Evolutionary conservation across 129 eudicot genomes (phyloP), one percentile per base, ranked within the genome.

Genomic region (Flaveria robusta): DNA sequence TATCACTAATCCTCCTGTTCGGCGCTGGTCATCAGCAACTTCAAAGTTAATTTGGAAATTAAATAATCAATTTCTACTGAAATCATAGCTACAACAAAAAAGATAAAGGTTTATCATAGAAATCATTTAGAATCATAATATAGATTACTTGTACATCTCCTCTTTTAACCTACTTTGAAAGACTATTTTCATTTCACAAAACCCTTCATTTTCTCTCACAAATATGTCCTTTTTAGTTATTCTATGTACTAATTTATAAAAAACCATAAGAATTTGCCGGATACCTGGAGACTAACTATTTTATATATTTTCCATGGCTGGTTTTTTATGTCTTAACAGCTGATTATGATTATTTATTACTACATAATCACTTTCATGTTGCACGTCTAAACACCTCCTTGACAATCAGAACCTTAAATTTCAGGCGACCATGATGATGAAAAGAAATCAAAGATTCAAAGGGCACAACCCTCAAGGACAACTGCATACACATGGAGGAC

Each of bases 1-100:
- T 79, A 88, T 83, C 67, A 93, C 93, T 73, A 93, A 83, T 74
- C 98, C 98, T 78, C 98, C 91, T 49, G 97, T 87, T 65, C 97
- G 91, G 49, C 98, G 93, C 98, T 93, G 96, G 93, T 50, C 77
- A 88, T 71, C 50, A 76, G 51, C 52, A 81, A 68, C 49, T 49
- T 24, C 41, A 42, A 31, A 50, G 68, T 81, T 74, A 69, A 39
- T 68, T 69, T 81, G 64, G 34, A 46, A 46, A 56, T 31, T 37
- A 19, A 13, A 79, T 1, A 13, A 37, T 46, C 41, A 45, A 77
- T 58, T 26, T 29, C 13, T 9, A 42, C 59, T 59, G 42, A 56
- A 31, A 26, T 70, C 70, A 78, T 58, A 20, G 41, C 52, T 20
- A 42, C 23, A 71, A 64, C 18, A 20, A 54, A 52, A 20, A 9